A percentile compares a stretch with the other conserved stretches of the same genome.
Evolutionary conservation across 75 land plant species (phyloP).

Genomic region (Isoetes taiwanensis): DNA sequence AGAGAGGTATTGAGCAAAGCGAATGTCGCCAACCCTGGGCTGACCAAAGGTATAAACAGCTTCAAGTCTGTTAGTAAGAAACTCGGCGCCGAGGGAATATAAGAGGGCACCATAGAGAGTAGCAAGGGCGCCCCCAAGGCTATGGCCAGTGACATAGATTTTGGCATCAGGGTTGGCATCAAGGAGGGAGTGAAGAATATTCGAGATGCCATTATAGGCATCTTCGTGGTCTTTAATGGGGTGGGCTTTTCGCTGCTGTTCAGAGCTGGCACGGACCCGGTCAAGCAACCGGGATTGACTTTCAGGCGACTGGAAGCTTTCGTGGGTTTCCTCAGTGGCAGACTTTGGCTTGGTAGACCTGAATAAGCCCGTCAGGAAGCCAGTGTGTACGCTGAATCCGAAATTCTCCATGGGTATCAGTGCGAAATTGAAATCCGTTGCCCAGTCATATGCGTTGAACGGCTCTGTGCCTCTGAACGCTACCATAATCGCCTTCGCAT

Average conservation of each 20-base stretch:
- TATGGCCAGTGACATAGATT: conserved; percentile 31
- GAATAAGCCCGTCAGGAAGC: conserved; percentile 45
- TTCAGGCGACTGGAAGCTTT: no score
- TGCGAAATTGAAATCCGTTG: conserved; percentile 1
- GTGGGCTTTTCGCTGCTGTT: no score
- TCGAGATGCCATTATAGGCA: conserved; percentile 19
- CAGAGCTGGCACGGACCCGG: no score
- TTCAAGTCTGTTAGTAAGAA: not conserved
- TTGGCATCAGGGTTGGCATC: conserved; percentile 13
- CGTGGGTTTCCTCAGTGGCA: no score
- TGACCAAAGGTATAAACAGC: conserved; percentile 21
- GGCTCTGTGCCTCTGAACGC: not conserved
- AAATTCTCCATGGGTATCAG: no score
- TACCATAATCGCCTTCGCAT: not conserved
- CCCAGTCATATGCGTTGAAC: conserved; percentile 4
- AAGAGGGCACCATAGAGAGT: conserved; percentile 11
- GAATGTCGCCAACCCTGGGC: conserved; percentile 24
- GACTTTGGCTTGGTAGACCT: no score
- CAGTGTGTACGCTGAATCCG: conserved; percentile 42
- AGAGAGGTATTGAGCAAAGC: conserved; percentile 7
- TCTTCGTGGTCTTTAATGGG: no score
- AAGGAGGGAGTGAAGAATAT: conserved; percentile 6
- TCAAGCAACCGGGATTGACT: no score
- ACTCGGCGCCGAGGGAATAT: not conserved
- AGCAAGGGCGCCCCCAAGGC: conserved; percentile 21